phyloP scores from a whole-genome alignment of 108 stramenopile genomes.

The Thalassiosira profunda region DNA sequence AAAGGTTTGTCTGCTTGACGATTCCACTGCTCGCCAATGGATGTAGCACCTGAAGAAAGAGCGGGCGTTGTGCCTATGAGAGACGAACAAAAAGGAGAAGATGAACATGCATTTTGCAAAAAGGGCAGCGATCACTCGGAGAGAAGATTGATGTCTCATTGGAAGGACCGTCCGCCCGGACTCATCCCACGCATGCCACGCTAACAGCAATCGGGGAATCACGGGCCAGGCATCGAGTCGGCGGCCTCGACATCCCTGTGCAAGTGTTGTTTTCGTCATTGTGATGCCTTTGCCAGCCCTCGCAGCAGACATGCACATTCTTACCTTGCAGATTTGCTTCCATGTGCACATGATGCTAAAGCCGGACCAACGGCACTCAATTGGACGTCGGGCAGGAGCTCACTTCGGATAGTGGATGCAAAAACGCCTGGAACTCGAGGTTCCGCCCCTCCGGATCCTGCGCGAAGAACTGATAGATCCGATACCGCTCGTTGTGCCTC shows the following conservation, averaged over 20 bases:
- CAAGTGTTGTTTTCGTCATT: constrained; percentile 10
- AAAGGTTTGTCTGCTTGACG: not conserved
- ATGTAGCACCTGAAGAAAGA: not conserved
- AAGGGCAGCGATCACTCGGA: constrained; percentile 5
- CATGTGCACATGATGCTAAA: no score
- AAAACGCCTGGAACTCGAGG: constrained; percentile 50
- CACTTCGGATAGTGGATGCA: constrained; percentile 30
- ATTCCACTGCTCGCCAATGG: not conserved
- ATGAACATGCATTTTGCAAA: not conserved
- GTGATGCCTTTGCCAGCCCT: not conserved
- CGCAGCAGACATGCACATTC: not conserved
- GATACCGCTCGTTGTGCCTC: constrained; percentile 30
- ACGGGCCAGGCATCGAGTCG: constrained; percentile 7
- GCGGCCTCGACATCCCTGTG: constrained; percentile 26
- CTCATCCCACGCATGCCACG: constrained; percentile 25
- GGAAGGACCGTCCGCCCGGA: constrained; percentile 1
- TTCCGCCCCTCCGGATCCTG: constrained; percentile 45
- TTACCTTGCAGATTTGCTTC: not conserved
- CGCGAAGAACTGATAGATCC: constrained; percentile 55
- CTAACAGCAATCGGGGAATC: constrained; percentile 29
- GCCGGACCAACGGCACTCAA: no score
- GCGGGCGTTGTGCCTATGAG: not conserved
- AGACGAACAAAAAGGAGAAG: no score
- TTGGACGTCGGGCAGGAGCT: constrained; percentile 4
- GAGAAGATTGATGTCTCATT: constrained; percentile 38